A percentile compares a stretch with the other conserved stretches of the same genome.
Evolutionary conservation across 2,329 filamentous ascomycete genomes (phyloP).

Genomic region (Bipolaris victoriae): DNA sequence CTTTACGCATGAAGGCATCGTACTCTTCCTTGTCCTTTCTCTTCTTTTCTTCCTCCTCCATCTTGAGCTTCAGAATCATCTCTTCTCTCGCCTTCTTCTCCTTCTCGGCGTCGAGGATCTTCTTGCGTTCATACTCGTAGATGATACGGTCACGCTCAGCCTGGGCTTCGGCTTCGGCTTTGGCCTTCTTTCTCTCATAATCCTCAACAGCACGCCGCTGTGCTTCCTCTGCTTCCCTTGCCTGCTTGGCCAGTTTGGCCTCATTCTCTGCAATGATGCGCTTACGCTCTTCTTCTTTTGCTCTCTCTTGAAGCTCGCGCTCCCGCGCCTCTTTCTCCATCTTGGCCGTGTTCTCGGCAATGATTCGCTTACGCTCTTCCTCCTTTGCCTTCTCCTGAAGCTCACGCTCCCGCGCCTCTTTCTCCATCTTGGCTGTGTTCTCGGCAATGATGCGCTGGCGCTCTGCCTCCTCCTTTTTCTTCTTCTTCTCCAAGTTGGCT

Average conservation of each 20-base stretch:
- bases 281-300: slow-evolving; percentile 30
- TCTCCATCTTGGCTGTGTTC: slow-evolving; percentile 39
- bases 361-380: slow-evolving; percentile 37
- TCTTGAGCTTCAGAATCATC: slow-evolving; percentile 48
- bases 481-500: slow-evolving; percentile 22
- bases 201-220: slow-evolving; percentile 43
- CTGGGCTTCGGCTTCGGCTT: slow-evolving; percentile 40
- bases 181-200: slow-evolving; percentile 42
- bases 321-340: slow-evolving; percentile 39
- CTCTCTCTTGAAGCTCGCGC: slow-evolving; percentile 23
- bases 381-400: slow-evolving; percentile 19
- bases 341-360: slow-evolving; percentile 39
- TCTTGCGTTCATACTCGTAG: slow-evolving; percentile 47
- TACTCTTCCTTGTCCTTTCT: slow-evolving; percentile 52
- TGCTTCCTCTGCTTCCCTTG: slow-evolving; percentile 40
- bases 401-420: slow-evolving; percentile 35
- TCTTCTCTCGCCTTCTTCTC: slow-evolving; percentile 47
- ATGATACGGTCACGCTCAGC: slow-evolving; percentile 43
- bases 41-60: slow-evolving; percentile 50
- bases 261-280: slow-evolving; percentile 44
- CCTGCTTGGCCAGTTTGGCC: slow-evolving; percentile 37
- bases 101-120: slow-evolving; percentile 45
- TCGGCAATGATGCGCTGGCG: slow-evolving; percentile 39
- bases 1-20: slow-evolving; percentile 50
- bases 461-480: slow-evolving; percentile 38